Evolutionary conservation across 2,329 filamentous ascomycete genomes (phyloP), one percentile per base, ranked within the genome.

Genomic region (Penicillium sp.): DNA sequence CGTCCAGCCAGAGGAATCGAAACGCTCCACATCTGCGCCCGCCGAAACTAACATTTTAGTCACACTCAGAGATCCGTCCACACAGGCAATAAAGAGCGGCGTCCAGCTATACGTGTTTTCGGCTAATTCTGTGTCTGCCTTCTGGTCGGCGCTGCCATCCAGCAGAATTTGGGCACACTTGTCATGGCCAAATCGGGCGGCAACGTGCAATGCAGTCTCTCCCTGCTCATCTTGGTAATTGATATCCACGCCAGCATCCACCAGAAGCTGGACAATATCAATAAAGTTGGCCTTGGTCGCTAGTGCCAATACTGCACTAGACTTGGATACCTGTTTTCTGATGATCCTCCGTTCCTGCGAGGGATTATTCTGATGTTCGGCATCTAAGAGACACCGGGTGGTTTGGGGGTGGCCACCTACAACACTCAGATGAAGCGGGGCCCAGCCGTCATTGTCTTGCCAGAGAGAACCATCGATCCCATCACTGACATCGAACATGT

Each of bases 101-200:
- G 94, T 97, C 93, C 94, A 99, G 3, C 88, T 86, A 69, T 95
- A 97, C 0, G 88, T 88, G 51, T 88, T 89, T 69, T 99, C 94
- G 0, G 83, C 77, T 35, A 95, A 77, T 65, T 96, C 88, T 0
- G 91, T 77, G 59, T 97, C 78, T 0, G 87, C 86, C 67, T 87
- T 90, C 63, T 94, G 89, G 41, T 83, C 79, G 6, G 80, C 75
- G 0, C 84, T 87, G 2, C 89, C 90, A 16, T 86, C 80, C 3
- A 97, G 73, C 22, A 99, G 78, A 22, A 90, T 85, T 56, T 81
- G 84, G 14, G 90, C 90, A 69, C 92, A 97, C 58, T 91, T 83
- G 16, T 84, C 82, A 68, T 96, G 89, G 16, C 91, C 91, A 67
- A 93, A 94, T 42, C 92, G 87, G 53, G 94, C 92, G 46, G 94